phyloP scores from a whole-genome alignment of 441 rosid species.

The Gossypium davidsonii region DNA sequence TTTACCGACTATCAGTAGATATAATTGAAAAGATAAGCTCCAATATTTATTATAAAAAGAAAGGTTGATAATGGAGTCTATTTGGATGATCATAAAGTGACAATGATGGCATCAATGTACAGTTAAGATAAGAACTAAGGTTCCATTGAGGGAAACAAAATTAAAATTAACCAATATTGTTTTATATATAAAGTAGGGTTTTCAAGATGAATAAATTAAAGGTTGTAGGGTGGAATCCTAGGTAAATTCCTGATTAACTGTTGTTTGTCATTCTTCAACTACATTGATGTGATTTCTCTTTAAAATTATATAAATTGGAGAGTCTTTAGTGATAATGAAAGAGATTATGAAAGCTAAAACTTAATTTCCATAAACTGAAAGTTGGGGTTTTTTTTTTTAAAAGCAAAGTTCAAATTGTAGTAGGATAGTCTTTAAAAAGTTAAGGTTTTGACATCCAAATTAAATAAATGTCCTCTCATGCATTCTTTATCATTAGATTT shows the following conservation, averaged over 20 bases:
- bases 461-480: too few relatives aligned
- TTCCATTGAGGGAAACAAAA: not conserved
- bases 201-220: not conserved
- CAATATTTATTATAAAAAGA: not conserved
- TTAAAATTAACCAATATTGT: not conserved
- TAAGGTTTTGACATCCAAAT: too few relatives aligned
- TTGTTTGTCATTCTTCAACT: constrained; percentile 1
- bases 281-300: not conserved
- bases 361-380: not conserved
- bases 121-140: constrained; percentile 10
- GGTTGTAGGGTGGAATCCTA: not conserved
- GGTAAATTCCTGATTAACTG: not conserved
- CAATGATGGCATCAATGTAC: not conserved
- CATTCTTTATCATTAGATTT: too few relatives aligned
- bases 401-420: not conserved
- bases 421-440: too few relatives aligned
- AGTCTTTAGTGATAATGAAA: not conserved
- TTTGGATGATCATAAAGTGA: not conserved
- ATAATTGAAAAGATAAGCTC: not conserved
- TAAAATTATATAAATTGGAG: not conserved
- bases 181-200: not conserved
- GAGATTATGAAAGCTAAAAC: not conserved
- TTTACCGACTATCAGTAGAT: not conserved
- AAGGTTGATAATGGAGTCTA: not conserved
- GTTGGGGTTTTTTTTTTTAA: too few relatives aligned